Percentiles rank a stretch among this genome's conserved stretches.
phyloP scores from a whole-genome alignment of 202 grass and related monocot genomes.

The Carex arenaria region DNA sequence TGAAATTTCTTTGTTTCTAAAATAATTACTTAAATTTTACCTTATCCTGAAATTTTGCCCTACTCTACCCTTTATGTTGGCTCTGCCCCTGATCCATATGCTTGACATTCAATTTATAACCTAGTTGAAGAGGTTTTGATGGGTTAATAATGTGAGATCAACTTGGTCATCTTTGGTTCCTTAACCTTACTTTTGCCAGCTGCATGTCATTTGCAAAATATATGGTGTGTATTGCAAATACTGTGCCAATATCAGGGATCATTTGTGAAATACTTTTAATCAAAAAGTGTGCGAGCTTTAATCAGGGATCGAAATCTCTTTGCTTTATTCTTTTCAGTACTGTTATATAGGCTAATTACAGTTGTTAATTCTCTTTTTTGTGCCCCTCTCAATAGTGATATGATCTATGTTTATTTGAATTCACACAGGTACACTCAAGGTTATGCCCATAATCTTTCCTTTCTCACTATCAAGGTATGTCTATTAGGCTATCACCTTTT shows the following conservation, averaged over 20 bases:
- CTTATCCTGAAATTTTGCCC: too few relatives aligned
- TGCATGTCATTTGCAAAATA: neutral
- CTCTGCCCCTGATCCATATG: neutral
- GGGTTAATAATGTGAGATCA: neutral
- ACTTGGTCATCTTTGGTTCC: neutral
- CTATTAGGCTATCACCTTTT: neutral
- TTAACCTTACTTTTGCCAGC: neutral
- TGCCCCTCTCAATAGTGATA: neutral
- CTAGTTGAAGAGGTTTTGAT: neutral
- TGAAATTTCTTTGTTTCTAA: too few relatives aligned
- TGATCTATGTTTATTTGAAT: neutral
- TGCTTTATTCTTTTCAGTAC: neutral
- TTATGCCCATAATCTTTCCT: conserved; percentile 69
- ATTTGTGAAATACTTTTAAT: neutral
- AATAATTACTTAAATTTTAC: too few relatives aligned
- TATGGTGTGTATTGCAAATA: neutral
- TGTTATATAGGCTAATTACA: neutral
- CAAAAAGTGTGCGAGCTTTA: neutral
- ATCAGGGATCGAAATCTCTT: neutral
- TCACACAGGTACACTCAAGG: conserved; percentile 69
- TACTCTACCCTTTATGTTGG: too few relatives aligned
- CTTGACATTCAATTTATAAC: neutral
- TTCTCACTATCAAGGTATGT: conserved; percentile 89
- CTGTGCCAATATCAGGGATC: neutral
- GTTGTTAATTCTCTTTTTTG: neutral